Percentiles rank a stretch among this genome's conserved stretches.
Evolutionary conservation across 1,284 basidiomycete species (phyloP).

Genomic region (Irpex rosettiformis): DNA sequence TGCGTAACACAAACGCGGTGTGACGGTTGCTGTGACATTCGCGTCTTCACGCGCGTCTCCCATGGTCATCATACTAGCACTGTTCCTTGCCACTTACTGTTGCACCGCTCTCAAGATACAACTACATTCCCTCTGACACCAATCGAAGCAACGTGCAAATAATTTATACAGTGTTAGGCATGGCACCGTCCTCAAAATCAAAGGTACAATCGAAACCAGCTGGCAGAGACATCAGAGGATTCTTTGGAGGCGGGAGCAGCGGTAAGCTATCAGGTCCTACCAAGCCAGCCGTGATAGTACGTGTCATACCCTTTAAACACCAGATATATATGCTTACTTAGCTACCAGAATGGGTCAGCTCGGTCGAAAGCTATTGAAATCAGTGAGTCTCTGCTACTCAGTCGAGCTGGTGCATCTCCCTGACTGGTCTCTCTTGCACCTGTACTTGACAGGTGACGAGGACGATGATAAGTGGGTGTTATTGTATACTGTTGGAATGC

Average conservation of each 20-base stretch:
- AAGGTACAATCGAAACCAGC: constrained; percentile 10
- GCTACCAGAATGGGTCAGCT: constrained; percentile 4
- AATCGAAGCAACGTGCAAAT: not conserved
- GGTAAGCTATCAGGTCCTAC: not conserved
- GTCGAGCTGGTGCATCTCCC: not conserved
- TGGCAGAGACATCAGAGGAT: constrained; percentile 17
- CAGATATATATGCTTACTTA: not conserved
- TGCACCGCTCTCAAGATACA: no score
- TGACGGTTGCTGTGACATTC: not conserved
- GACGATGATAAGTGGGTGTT: constrained; percentile 3
- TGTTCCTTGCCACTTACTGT: not conserved
- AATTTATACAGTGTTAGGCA: not conserved
- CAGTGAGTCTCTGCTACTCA: constrained; percentile 7
- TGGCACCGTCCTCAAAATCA: constrained; percentile 9
- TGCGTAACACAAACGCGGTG: not conserved
- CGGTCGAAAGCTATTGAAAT: constrained; percentile 14
- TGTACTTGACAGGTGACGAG: constrained; percentile 15
- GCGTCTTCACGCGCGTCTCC: not conserved
- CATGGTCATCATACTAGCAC: not conserved
- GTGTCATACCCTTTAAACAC: not conserved
- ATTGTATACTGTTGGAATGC: not conserved
- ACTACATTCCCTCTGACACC: no score
- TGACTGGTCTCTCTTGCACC: not conserved
- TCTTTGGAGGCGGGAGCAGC: constrained; percentile 13
- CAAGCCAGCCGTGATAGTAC: not conserved